Base-by-base conservation (phyloP, 208 protist species). In the Wallacemonas sp. region DNA sequence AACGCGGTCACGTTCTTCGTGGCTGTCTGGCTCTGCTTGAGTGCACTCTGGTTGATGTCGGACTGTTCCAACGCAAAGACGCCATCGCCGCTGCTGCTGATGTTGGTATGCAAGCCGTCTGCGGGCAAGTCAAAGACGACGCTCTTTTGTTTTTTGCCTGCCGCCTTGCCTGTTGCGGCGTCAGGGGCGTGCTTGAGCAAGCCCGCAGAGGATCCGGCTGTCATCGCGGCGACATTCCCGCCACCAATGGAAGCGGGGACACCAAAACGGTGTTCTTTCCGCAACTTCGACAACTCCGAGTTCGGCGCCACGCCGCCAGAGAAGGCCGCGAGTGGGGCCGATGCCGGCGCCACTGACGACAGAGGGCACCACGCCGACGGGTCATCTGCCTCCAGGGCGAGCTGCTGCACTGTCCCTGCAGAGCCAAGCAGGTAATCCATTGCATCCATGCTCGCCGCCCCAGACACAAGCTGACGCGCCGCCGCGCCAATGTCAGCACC, bases 311-410 rank as follows among this genome's bases (percentile, higher is more conserved):
- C n/a, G 2, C 45, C 71, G 26, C 47, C 67, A 2, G 24, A 59
- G 22, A 72, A 42, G 5, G 51, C 58, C 19, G 72, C 58, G 42
- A 71, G 66, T 34, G 79, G 67, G 21, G 66, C 61, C 9, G 68
- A 51, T 46, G 77, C 77, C 34, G 44, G 33, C 14, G 63, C 46
- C 30, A 72, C 61, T 46, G 91, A 77, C 26, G 70, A 63, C 30
- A 94, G 71, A 19, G 81, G 88, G 66, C 83, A 93, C 88, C 90
- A 94, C 49, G 66, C 70, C 0, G 70, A 66, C 17, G 82, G 85
- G 65, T 92, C 78, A 26, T 94, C 90, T 12, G 83, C 87, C 72
- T 91, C 87, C 15, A 96, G 77, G 4, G 86, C 87, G 31, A 93
- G 77, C 46, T 84, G 84, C 38, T 76, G 73, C 24, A 68, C 62